Base-by-base conservation (phyloP, 768 basidiomycete species). In the Fomitopsis serialis region DNA sequence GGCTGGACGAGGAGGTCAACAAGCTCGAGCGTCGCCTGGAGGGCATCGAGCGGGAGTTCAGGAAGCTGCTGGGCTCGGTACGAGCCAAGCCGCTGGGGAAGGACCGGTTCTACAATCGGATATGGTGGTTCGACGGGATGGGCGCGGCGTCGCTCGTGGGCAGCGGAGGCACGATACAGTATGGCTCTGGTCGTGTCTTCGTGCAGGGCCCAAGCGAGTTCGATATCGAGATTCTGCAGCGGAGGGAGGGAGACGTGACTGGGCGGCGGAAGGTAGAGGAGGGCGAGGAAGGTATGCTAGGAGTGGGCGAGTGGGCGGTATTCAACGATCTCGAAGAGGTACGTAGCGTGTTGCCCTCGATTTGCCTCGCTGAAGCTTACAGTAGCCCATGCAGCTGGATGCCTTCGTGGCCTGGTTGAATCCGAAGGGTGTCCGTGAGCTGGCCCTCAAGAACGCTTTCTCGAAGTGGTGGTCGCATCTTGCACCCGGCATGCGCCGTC, bases 41-140 rank as follows among this genome's bases (percentile, higher is more conserved):
- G 61, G 80, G 78, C 46, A 89, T 96, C 57, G 95, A 98, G 66
- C 86, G 92, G 43, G 96, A 98, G 57, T 99, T 98, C 73, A 78
- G 97, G 58, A 88, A 94, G 67, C 78, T 92, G 46, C 75, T 92
- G 40, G 90, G 92, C 52, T 83, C 87, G 6, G 80, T 94, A 46
- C 80, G 97, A 50, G 85, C 91, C 21, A 89, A 92, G 63, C 92
- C 95, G 1, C 63, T 98, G 48, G 97, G 97, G 13, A 79, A 81
- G 57, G 97, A 99, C 66, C 79, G 97, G 50, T 99, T 98, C 70
- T 89, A 90, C 64, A 96, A 97, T 66, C 84, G 91, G 29, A 77
- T 97, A 54, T 99, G 96, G 96, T 99, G 96, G 96, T 92, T 98
- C 66, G 96, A 99, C 69, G 96, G 96, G 10, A 81, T 94, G 78